Base-by-base conservation (phyloP, 2,329 filamentous ascomycete species). In the Monilinia vaccinii-corymbosi region DNA sequence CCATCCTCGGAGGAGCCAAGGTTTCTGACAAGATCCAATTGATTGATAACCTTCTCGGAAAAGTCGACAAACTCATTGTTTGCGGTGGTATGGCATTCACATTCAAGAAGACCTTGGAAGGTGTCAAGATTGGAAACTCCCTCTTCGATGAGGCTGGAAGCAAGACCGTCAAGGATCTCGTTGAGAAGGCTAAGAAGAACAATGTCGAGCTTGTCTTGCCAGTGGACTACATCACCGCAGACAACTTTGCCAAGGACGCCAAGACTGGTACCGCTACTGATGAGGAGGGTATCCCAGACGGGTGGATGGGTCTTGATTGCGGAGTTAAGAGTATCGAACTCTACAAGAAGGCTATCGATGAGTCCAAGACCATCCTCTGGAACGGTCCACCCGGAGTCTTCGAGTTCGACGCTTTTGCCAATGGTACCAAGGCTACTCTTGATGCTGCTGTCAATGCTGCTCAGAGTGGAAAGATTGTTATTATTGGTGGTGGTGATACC, bases 21-120 rank as follows among this genome's bases (percentile, higher is more conserved):
- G 91, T 99, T 69, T 95, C 91, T 48, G 94, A 99, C 84, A 99
- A 99, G 87, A 99, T 99, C 76, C 91, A 97, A 81, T 84, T 99
- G 70, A 97, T 99, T 74, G 92, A 99, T 80, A 99, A 99, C 83
- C 82, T 99, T 67, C 87, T 99, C 68, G 89, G 91, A 77, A 97
- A 99, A 84, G 92, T 99, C 76, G 84, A 99, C 83, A 94, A 87
- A 75, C 84, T 99, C 67, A 88, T 99, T 77, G 88, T 99, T 78
- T 96, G 93, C 75, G 94, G 94, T 73, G 94, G 85, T 71, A 99
- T 99, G 94, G 92, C 94, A 65, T 99, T 97, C 81, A 99, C 94
- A 70, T 99, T 99, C 85, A 97, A 97, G 84, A 99, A 99, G 85
- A 93, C 91, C n/a, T 83, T 97, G 60, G 84, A 97, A 78, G 81